Conservation (phyloP, 1,139 yeast species). For the Pichia sp. region DNA sequence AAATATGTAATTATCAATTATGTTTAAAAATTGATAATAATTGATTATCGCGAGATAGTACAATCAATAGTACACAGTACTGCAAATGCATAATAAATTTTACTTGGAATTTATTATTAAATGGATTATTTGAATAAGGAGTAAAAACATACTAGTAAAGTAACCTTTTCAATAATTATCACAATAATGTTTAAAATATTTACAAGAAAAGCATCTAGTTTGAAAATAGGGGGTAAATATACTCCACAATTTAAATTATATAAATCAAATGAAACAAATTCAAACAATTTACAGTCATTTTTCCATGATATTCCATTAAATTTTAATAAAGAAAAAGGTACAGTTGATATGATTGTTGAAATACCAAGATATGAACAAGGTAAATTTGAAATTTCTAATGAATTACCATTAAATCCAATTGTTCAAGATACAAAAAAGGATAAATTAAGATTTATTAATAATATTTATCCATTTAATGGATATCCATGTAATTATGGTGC, state of each 20-base stretch:
- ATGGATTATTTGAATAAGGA: no score
- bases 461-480: constrained; percentile 94
- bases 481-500: constrained; percentile 97
- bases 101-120: no score
- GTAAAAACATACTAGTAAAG: no score
- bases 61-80: no score
- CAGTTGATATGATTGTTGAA: constrained; percentile 86
- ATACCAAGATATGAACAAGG: constrained; percentile 96
- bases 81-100: no score
- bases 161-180: not conserved
- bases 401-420: constrained; percentile 74
- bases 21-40: no score
- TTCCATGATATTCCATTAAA: constrained; percentile 89
- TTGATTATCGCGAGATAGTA: no score
- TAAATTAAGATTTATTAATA: constrained; percentile 77
- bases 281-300: constrained; percentile 48
- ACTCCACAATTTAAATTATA: constrained; percentile 41
- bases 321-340: constrained; percentile 53
- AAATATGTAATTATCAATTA: no score
- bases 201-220: constrained; percentile 22
- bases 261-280: constrained; percentile 25
- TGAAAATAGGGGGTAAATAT: constrained; percentile 37
- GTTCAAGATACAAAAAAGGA: constrained; percentile 92
- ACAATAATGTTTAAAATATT: not conserved
- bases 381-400: constrained; percentile 81